Conservation (phyloP, 306 rosid species). For the Begonia loranthoides region DNA sequence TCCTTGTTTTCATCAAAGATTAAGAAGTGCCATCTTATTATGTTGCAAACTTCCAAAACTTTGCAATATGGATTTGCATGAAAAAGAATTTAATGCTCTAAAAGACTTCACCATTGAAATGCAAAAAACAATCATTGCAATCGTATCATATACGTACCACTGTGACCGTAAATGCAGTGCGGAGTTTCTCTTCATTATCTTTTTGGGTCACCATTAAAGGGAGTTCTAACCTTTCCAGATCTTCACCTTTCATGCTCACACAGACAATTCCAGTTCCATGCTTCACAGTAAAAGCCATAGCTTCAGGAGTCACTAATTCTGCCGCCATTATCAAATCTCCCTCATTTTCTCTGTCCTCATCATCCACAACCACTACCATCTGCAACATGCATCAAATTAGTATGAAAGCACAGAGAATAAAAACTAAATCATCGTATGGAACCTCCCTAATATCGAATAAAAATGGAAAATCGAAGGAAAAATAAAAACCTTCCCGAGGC, state of each 20-base stretch:
- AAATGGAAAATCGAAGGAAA: not conserved
- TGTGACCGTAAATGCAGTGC: conserved; percentile 70
- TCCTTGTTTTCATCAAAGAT: too few relatives aligned
- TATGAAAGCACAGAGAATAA: not conserved
- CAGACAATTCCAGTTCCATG: conserved; percentile 86
- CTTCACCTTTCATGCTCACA: conserved; percentile 70
- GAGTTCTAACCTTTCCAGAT: conserved; percentile 62
- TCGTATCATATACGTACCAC: conserved; percentile 36
- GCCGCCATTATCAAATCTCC: conserved; percentile 95
- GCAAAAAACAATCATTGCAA: too few relatives aligned
- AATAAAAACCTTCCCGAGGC: conserved; percentile 60
- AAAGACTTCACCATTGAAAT: too few relatives aligned
- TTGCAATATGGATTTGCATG: too few relatives aligned
- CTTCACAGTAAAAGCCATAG: conserved; percentile 90
- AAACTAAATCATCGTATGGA: too few relatives aligned
- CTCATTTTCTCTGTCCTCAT: conserved; percentile 86
- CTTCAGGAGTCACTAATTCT: conserved; percentile 69
- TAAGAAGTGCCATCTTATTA: too few relatives aligned
- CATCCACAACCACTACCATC: conserved; percentile 82
- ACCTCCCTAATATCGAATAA: not conserved
- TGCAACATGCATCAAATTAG: conserved; percentile 18
- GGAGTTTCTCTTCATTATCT: conserved; percentile 60
- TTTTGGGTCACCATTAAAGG: conserved; percentile 76
- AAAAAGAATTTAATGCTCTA: too few relatives aligned
- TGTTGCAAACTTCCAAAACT: too few relatives aligned